Conservation (phyloP, 495 filamentous ascomycete genomes). For the Podospora fimiseda region DNA sequence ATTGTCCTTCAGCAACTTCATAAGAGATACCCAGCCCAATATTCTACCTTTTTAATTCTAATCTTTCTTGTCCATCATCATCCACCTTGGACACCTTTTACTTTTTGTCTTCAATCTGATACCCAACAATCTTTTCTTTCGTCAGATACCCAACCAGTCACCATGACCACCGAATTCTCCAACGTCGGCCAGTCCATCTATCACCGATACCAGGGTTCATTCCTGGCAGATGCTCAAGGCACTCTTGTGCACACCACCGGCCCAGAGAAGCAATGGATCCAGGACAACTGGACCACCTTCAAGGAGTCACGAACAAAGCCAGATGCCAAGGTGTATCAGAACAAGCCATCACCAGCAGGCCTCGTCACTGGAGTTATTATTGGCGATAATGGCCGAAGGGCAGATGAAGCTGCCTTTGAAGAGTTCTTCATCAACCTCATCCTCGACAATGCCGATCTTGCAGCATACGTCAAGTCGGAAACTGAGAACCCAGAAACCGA, state of each 20-base stretch:
- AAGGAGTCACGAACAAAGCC: neutral
- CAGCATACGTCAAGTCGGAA: neutral
- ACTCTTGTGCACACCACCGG: conserved; percentile 4
- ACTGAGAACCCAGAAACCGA: neutral
- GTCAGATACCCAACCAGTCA: neutral
- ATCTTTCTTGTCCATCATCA: neutral
- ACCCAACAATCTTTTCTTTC: too few species aligned
- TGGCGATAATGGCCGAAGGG: neutral
- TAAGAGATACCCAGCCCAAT: neutral
- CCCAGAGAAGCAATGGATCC: conserved; percentile 7
- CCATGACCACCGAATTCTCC: conserved; percentile 13
- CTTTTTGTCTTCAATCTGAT: too few species aligned
- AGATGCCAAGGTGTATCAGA: conserved; percentile 6
- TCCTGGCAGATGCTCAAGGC: neutral
- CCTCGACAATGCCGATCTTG: conserved; percentile 11
- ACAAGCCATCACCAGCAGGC: neutral
- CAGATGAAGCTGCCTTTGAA: conserved; percentile 2
- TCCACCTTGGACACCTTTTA: too few species aligned
- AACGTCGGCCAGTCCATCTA: conserved; percentile 16
- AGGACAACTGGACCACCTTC: conserved; percentile 4
- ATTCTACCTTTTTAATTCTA: neutral
- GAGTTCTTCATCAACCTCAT: conserved; percentile 11
- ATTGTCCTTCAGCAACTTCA: neutral
- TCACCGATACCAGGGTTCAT: conserved; percentile 5
- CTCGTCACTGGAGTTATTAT: conserved; percentile 3